Evolutionary conservation across 352 stramenopile species (phyloP).

Genomic region (Pseudoperonospora humuli): DNA sequence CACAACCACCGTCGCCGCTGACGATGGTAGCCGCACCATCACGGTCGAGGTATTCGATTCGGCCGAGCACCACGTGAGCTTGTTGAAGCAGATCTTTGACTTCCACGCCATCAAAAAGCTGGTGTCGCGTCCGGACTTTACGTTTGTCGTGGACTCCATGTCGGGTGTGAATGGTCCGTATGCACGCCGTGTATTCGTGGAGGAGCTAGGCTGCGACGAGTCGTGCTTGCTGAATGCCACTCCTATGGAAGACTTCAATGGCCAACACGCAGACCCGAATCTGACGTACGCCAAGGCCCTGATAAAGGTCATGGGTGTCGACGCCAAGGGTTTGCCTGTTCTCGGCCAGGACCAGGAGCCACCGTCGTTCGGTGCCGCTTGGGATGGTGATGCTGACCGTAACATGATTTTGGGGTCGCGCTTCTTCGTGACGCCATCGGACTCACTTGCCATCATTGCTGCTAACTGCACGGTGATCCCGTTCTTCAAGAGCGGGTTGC

Average conservation of each 20-base stretch:
- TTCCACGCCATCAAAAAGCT: constrained; percentile 93
- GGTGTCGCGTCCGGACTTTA: constrained; percentile 89
- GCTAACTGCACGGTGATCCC: constrained; percentile 96
- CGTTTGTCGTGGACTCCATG: constrained; percentile 96
- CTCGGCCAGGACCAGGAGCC: constrained; percentile 67
- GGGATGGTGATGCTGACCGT: constrained; percentile 97
- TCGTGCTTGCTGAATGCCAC: constrained; percentile 88
- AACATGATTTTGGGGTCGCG: constrained; percentile 98
- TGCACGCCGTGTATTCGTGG: constrained; percentile 92
- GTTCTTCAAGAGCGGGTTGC: constrained; percentile 93
- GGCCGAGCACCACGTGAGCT: constrained; percentile 92
- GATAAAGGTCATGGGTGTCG: constrained; percentile 94
- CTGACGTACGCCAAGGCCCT: constrained; percentile 96
- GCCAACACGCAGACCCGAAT: constrained; percentile 98
- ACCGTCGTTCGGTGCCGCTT: constrained; percentile 90
- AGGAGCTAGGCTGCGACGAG: constrained; percentile 88
- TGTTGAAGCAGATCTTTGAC: constrained; percentile 97
- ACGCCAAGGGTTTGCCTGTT: constrained; percentile 68
- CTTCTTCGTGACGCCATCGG: constrained; percentile 98
- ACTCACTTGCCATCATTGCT: constrained; percentile 97
- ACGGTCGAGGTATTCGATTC: constrained; percentile 96
- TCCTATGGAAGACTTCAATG: constrained; percentile 96
- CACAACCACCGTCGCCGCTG: constrained; percentile 60
- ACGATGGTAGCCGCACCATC: constrained; percentile 88
- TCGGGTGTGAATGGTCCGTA: constrained; percentile 97